Evolutionary conservation across 768 basidiomycete species (phyloP).

Genomic region (Suillus subalutaceus): DNA sequence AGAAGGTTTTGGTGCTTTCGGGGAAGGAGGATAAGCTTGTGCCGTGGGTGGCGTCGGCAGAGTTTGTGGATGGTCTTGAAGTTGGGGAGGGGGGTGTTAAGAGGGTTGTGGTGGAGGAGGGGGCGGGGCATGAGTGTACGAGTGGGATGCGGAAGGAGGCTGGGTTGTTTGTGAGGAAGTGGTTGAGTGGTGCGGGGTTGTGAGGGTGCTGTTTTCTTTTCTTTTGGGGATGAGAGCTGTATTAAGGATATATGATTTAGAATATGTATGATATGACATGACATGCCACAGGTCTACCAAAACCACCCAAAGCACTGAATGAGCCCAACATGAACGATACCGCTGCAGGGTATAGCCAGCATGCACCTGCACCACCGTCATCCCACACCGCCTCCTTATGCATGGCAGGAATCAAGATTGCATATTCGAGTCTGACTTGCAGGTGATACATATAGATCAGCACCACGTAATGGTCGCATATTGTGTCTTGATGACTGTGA

Average conservation of each 20-base stretch:
- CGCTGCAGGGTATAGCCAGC: too few relatives aligned
- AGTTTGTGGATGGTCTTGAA: constrained; percentile 58
- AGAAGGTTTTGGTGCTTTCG: constrained; percentile 73
- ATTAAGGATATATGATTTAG: neutral
- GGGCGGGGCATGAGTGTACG: constrained; percentile 66
- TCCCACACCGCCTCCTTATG: too few relatives aligned
- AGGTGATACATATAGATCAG: too few relatives aligned
- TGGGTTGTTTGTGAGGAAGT: constrained; percentile 31
- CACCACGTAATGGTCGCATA: too few relatives aligned
- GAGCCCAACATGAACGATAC: too few relatives aligned
- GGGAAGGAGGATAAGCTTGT: constrained; percentile 69
- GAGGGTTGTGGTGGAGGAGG: constrained; percentile 53
- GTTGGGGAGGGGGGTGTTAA: constrained; percentile 59
- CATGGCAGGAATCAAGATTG: too few relatives aligned
- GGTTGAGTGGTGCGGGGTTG: constrained; percentile 19
- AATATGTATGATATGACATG: too few relatives aligned
- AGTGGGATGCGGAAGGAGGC: constrained; percentile 58
- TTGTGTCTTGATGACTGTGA: too few relatives aligned
- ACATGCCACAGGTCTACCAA: too few relatives aligned
- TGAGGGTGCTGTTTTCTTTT: neutral
- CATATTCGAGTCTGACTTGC: too few relatives aligned
- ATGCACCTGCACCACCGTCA: too few relatives aligned
- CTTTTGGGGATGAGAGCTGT: neutral
- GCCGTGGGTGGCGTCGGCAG: constrained; percentile 58
- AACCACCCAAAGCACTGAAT: too few relatives aligned